A percentile compares a stretch with the other conserved stretches of the same genome.
These are phyloP conservation scores for Cercospora nicotianae DNA, from an alignment of 2,329 filamentous ascomycete genomes.

Conservation along the genomic window DNA sequence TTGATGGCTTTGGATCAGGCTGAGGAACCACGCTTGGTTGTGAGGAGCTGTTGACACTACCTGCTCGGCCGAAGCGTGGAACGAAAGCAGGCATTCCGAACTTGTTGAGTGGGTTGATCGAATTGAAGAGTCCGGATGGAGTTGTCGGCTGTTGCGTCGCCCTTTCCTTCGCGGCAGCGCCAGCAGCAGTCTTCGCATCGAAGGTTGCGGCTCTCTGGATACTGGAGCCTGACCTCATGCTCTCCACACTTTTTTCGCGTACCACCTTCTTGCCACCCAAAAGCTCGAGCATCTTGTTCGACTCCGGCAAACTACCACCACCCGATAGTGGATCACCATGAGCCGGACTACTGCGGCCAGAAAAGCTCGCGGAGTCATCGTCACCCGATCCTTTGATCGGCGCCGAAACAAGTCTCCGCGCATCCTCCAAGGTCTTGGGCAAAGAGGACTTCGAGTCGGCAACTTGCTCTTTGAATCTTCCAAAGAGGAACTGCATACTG, in stretches of 20 bases:
- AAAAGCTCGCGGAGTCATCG: slow-evolving; percentile 39
- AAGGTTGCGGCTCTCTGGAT: slow-evolving; percentile 42
- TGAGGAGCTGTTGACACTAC: slow-evolving; percentile 21
- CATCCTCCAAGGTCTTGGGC: slow-evolving; percentile 90
- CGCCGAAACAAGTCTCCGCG: slow-evolving; percentile 80
- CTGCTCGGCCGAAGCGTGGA: slow-evolving; percentile 38
- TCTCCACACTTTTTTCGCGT: slow-evolving; percentile 77
- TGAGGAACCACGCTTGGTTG: slow-evolving; percentile 24
- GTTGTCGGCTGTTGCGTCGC: slow-evolving; percentile 18
- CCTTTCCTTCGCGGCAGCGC: slow-evolving; percentile 25
- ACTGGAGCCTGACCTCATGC: slow-evolving; percentile 63
- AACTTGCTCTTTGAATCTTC: slow-evolving; percentile 73
- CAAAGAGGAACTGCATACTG: slow-evolving; percentile 91
- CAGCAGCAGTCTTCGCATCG: slow-evolving; percentile 28
- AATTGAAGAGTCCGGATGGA: slow-evolving; percentile 32
- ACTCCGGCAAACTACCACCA: slow-evolving; percentile 42
- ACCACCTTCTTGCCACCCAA: slow-evolving; percentile 64
- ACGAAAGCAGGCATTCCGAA: slow-evolving; percentile 38
- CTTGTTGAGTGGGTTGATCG: slow-evolving; percentile 41
- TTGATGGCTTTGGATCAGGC: slow-evolving; percentile 13
- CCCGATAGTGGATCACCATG: slow-evolving; percentile 34
- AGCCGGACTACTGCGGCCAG: slow-evolving; percentile 38
- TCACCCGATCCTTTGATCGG: slow-evolving; percentile 43
- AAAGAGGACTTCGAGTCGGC: slow-evolving; percentile 55
- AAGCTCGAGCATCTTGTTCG: slow-evolving; percentile 69